Base-by-base conservation (phyloP, 306 rosid genomes). In the Cucumis hystrix region DNA sequence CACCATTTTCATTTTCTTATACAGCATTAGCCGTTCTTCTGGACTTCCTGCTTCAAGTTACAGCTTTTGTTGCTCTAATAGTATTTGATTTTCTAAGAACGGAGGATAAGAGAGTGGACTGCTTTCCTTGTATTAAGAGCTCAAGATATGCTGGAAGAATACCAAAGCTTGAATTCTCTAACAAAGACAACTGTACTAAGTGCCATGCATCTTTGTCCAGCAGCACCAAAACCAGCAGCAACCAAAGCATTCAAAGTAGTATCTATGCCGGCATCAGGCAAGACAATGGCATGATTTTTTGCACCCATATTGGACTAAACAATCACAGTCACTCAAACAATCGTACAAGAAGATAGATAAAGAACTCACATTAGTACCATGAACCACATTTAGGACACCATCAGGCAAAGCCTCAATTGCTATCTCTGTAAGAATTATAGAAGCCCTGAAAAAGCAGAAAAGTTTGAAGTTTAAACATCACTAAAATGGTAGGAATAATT, bases 191-290 rank as follows among this genome's bases (percentile, higher is more conserved):
- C 92, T 7, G 97, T 89, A 83, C 98, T 92, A 72, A 95, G 97
- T 70, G 98, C 97, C 97, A 92, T 95, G 86, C 98, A 95, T 81
- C 97, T 88, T 79, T 95, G 98, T 77, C 98, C 98, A 68, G 98
- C 97, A 64, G 98, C 98, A 82, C 98, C 98, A 84, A 95, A 95
- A 73, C 97, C 97, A 76, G 98, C 98, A 28, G 97, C 97, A 41
- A 86, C 87, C 80, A 95, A 45, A 79, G 98, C 93, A 81, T 89
- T 95, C 82, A 92, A 5, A 71, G 98, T 87, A 74, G 97, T 91
- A 83, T 92, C 96, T 78, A 83, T 81, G 59, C 84, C 88, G 45
- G 98, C 97, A 85, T 95, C 98, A 75, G 97, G 96, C 92, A 95
- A 81, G 82, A 95, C 91, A 61, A 95, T 87, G 4, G 91, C 98